Base-by-base conservation (phyloP, 352 stramenopile genomes). In the Phytophthora niederhauseri region DNA sequence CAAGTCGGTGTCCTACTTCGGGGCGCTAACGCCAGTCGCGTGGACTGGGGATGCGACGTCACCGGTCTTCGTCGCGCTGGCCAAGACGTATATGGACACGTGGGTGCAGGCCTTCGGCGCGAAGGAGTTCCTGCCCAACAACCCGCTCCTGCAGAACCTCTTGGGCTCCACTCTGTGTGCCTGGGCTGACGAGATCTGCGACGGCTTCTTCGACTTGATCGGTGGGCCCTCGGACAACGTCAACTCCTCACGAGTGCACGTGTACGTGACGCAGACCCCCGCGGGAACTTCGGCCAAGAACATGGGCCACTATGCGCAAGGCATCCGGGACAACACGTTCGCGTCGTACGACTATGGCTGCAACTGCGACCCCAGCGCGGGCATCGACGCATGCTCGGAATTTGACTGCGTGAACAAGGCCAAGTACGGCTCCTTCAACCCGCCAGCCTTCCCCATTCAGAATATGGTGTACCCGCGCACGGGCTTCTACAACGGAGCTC, bases 1-100 rank as follows among this genome's bases (percentile, higher is more conserved):
- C 15, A 83, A 82, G 54, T 66, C 65, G 19, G 78, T 89, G 14
- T 77, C 78, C 12, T 87, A 80, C 61, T 87, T 85, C 57, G 80
- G 73, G 30, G 80, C 80, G 9, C 56, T 89, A 4, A 77, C 70
- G 3, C 80, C 80, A 0, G 78, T 89, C 2, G 78, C 78, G 1
- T 84, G 70, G 49, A 68, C 76, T 0, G 80, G 66, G 20, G 45
- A 57, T 38, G 64, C 66, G 3, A 77, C 57, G 1, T 81, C 78
- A 6, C 64, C 53, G 6, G 63, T 79, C 17, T 72, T 89, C 30
- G 34, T 57, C 4, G 50, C 61, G 3, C 38, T 86, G 30, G 77
- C 80, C 4, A 69, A 74, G 6, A 78, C 64, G 11, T 76, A 82
- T 45, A 20, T 83, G 8, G 80, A 86, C 50, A 73, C 70, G 48